phyloP scores from a whole-genome alignment of 495 filamentous ascomycete species.

The Trichoderma asperelloides region DNA sequence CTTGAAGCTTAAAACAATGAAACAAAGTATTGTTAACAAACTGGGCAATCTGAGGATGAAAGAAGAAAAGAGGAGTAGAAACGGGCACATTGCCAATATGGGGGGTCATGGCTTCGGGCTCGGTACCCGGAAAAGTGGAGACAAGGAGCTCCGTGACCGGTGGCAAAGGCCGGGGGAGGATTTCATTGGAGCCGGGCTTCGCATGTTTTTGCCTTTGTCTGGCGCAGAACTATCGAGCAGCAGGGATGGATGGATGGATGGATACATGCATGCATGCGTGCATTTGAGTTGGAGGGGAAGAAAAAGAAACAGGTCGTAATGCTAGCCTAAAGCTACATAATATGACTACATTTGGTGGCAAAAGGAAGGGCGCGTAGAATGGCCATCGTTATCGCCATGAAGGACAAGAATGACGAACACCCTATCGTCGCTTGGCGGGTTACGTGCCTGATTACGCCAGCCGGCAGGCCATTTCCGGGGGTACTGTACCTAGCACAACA shows the following conservation, averaged over 20 bases:
- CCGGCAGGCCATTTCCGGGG: not conserved
- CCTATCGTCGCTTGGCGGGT: not conserved
- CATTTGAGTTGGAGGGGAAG: too few relatives aligned
- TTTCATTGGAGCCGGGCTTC: not conserved
- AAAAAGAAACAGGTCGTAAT: too few relatives aligned
- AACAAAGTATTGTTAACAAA: too few relatives aligned
- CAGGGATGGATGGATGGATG: too few relatives aligned
- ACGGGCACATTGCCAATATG: not conserved
- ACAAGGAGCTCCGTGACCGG: not conserved
- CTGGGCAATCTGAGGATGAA: too few relatives aligned
- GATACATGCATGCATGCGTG: too few relatives aligned
- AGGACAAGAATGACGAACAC: not conserved
- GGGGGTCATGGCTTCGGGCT: not conserved
- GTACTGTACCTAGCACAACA: not conserved
- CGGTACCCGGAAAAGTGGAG: constrained; percentile 8
- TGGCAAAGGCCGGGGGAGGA: not conserved
- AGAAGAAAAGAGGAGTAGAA: not conserved
- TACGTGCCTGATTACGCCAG: not conserved
- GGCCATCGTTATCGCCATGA: not conserved
- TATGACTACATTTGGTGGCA: too few relatives aligned
- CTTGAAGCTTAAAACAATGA: too few relatives aligned
- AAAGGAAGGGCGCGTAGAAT: too few relatives aligned
- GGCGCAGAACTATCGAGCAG: too few relatives aligned
- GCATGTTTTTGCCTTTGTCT: not conserved
- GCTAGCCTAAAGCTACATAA: too few relatives aligned